Percentiles rank a stretch among this genome's conserved stretches.
These are phyloP conservation scores for Petrea volubilis DNA, from an alignment of 257 asterid species.

Conservation along the genomic window DNA sequence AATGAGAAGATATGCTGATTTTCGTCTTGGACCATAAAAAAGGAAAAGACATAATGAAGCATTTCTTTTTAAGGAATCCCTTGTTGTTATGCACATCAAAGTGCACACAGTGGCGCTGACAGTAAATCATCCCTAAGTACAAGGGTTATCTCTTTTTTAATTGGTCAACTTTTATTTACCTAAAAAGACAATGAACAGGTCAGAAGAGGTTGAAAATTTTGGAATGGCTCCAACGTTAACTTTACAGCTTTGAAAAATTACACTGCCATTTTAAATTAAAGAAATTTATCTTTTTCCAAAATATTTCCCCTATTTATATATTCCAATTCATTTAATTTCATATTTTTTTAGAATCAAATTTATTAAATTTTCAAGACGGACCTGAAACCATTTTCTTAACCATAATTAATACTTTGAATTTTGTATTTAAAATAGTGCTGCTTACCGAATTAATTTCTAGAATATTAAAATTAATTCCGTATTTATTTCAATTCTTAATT, in stretches of 20 bases:
- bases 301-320: background rate
- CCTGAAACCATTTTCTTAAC: conserved; percentile 64
- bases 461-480: conserved; percentile 25
- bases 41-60: background rate
- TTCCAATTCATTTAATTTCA: conserved; percentile 36
- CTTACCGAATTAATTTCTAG: conserved; percentile 26
- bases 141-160: conserved; percentile 18
- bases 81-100: background rate
- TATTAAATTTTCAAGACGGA: conserved; percentile 62
- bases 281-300: conserved; percentile 21
- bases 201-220: conserved; percentile 44
- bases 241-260: conserved; percentile 54
- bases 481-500: conserved; percentile 12
- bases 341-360: conserved; percentile 30
- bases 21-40: background rate
- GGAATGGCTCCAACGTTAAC: conserved; percentile 47
- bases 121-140: conserved; percentile 27
- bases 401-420: conserved; percentile 56
- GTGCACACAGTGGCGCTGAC: conserved; percentile 20
- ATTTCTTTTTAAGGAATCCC: background rate
- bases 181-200: conserved; percentile 51
- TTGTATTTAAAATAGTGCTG: conserved; percentile 49
- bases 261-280: conserved; percentile 26
- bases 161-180: conserved; percentile 48
- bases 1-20: background rate